phyloP scores from a whole-genome alignment of 2,329 filamentous ascomycete species.

The Neopestalotiopsis rosae region DNA sequence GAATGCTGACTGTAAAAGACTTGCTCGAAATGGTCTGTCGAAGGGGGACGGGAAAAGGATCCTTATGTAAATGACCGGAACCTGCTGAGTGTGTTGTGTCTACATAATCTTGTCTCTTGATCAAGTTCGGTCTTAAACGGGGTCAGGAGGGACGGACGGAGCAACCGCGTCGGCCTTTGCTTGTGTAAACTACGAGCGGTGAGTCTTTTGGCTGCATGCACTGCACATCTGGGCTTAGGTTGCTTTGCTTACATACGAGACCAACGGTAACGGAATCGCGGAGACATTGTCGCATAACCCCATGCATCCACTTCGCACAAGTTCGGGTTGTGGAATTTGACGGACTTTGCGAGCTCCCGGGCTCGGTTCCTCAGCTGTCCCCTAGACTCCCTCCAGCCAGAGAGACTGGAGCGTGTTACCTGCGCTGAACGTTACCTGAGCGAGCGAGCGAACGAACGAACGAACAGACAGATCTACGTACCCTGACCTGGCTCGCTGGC shows the following conservation, averaged over 20 bases:
- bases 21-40: not conserved
- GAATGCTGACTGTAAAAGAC: not conserved
- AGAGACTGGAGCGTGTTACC: not conserved
- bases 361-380: not conserved
- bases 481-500: not conserved
- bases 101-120: not conserved
- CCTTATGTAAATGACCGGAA: conserved; percentile 20
- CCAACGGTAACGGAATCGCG: conserved; percentile 1
- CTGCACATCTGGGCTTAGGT: no score
- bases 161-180: conserved; percentile 15
- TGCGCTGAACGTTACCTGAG: not conserved
- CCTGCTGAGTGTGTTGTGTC: conserved; percentile 16
- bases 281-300: conserved; percentile 16
- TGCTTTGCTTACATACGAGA: conserved; percentile 4
- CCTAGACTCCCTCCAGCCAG: no score
- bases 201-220: conserved; percentile 9
- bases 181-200: conserved; percentile 15
- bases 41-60: conserved; percentile 11
- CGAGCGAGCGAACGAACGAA: no score
- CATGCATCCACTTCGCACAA: conserved; percentile 3
- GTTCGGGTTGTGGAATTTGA: conserved; percentile 10
- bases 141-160: conserved; percentile 14
- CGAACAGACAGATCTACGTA: not conserved
- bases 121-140: conserved; percentile 13
- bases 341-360: conserved; percentile 13